Conservation (phyloP, 805 yeast species). For the Zygosaccharomyces bailii region DNA sequence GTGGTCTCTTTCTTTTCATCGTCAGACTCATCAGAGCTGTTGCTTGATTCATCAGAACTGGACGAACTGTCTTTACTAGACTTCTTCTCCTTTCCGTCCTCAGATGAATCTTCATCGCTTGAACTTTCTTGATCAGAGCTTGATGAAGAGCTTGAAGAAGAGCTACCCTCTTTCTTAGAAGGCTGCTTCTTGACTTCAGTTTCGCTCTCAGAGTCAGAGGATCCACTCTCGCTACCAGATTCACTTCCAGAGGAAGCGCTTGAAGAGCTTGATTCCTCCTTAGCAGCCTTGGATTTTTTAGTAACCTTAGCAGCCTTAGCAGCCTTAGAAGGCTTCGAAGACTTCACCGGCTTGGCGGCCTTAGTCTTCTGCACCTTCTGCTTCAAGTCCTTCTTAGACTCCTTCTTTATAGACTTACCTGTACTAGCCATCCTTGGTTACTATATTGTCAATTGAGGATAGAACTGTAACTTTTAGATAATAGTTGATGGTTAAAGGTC, state of each 20-base stretch:
- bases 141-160: constrained; percentile 17
- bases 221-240: not conserved
- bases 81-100: constrained; percentile 36
- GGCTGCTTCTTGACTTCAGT: constrained; percentile 11
- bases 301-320: constrained; percentile 25
- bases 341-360: constrained; percentile 7
- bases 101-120: constrained; percentile 35
- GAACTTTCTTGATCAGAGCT: constrained; percentile 22
- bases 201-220: constrained; percentile 9
- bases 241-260: constrained; percentile 1
- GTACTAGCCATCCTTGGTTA: constrained; percentile 1
- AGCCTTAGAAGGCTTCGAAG: constrained; percentile 27
- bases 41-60: constrained; percentile 39
- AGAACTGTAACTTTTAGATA: not conserved
- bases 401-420: constrained; percentile 1
- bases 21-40: constrained; percentile 21
- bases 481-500: not conserved
- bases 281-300: constrained; percentile 17
- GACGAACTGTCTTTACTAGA: constrained; percentile 40
- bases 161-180: constrained; percentile 18
- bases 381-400: constrained; percentile 7
- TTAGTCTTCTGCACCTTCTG: constrained; percentile 5
- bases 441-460: not conserved
- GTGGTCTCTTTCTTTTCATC: constrained; percentile 18
- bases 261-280: constrained; percentile 15